Conservation (phyloP, 2,329 filamentous ascomycete genomes). For the Sclerotinia spermophila region DNA sequence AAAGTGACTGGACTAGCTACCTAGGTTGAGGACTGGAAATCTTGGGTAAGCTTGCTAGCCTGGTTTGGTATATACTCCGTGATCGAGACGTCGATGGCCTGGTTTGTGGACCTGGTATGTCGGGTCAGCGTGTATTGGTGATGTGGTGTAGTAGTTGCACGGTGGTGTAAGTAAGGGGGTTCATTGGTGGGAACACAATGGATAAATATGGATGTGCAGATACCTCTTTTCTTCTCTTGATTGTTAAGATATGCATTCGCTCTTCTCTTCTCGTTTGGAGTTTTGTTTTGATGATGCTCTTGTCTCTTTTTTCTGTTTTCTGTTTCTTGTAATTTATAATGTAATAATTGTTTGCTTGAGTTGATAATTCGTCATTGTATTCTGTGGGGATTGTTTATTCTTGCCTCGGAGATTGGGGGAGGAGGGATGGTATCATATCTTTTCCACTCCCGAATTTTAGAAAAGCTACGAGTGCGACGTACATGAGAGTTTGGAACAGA, state of each 20-base stretch:
- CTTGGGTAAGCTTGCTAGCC: background rate
- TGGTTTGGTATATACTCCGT: background rate
- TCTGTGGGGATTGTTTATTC: background rate
- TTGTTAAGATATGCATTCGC: background rate
- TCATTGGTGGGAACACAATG: background rate
- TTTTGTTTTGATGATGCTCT: rapidly evolving
- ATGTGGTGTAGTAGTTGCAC: background rate
- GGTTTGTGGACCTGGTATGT: background rate
- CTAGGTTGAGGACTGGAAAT: background rate
- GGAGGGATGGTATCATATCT: no score
- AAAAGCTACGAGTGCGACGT: background rate
- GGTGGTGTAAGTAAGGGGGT: background rate
- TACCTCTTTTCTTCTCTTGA: background rate
- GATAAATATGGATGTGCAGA: background rate
- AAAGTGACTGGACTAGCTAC: background rate
- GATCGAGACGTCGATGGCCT: background rate
- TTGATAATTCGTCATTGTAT: background rate
- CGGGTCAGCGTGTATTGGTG: background rate
- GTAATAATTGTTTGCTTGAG: background rate
- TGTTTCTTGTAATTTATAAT: background rate
- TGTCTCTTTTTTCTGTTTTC: no score
- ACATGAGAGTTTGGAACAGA: background rate
- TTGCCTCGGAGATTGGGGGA: no score
- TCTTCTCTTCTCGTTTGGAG: background rate
- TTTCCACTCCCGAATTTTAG: no score